A percentile compares a stretch with the other conserved stretches of the same genome.
Evolutionary conservation across 2,329 filamentous ascomycete species (phyloP).

Genomic region (Aurifilum marmelostoma): DNA sequence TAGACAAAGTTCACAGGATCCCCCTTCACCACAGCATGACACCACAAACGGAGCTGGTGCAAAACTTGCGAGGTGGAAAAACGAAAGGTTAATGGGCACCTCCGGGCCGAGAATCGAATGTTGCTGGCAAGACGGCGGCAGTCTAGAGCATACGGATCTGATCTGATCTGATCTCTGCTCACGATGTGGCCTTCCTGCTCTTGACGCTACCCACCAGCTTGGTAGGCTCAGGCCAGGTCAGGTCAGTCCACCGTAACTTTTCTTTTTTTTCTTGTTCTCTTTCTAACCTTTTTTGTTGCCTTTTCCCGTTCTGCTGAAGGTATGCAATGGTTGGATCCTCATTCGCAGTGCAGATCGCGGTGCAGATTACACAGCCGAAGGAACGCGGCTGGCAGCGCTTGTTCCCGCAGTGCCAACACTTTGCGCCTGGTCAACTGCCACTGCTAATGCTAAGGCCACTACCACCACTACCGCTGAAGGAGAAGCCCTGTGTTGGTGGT

Average conservation of each 20-base stretch:
- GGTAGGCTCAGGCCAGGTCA: background rate
- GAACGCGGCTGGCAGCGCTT: background rate
- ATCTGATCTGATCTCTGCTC: conserved; percentile 6
- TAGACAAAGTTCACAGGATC: conserved; percentile 1
- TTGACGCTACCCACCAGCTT: background rate
- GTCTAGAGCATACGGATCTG: conserved; percentile 9
- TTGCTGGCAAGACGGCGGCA: background rate
- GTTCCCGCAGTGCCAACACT: background rate
- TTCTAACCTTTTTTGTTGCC: too few species aligned
- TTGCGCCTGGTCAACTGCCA: background rate
- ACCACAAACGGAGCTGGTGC: conserved; percentile 21
- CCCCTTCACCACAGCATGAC: conserved; percentile 18
- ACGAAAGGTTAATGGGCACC: conserved; percentile 15
- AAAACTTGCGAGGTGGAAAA: conserved; percentile 1
- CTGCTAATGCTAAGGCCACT: background rate
- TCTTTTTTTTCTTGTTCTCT: too few species aligned
- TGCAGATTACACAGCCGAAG: background rate
- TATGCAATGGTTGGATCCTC: background rate
- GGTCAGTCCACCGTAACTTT: background rate
- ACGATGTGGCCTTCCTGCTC: conserved; percentile 1
- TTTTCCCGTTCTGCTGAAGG: background rate
- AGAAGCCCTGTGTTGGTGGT: background rate
- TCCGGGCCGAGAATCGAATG: conserved; percentile 20
- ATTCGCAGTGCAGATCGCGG: background rate
- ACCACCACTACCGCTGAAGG: background rate